phyloP scores from a whole-genome alignment of 352 stramenopile genomes.

The Blastocystis sp. region DNA sequence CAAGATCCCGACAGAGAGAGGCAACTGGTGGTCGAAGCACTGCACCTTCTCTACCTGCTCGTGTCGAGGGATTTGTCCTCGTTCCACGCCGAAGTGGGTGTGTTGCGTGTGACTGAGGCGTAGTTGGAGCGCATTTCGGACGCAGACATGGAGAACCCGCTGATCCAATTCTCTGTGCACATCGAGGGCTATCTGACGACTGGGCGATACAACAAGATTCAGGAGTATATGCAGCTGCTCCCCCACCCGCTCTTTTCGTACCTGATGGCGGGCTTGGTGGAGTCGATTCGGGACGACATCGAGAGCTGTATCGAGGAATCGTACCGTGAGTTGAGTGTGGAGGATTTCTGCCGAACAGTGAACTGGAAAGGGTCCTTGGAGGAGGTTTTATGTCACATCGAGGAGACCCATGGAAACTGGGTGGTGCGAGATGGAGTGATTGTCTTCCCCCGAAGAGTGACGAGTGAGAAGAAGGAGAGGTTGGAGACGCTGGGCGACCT shows the following conservation, averaged over 20 bases:
- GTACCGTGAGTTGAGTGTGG: background rate
- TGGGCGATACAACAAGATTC: conserved; percentile 40
- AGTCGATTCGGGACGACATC: conserved; percentile 41
- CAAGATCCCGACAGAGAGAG: conserved; percentile 35
- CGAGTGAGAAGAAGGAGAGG: background rate
- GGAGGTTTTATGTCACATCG: background rate
- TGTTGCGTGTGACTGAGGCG: background rate
- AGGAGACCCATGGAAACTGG: background rate
- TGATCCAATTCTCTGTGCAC: conserved; percentile 49
- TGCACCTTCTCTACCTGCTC: conserved; percentile 34
- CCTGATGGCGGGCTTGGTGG: conserved; percentile 12
- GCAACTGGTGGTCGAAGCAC: conserved; percentile 24
- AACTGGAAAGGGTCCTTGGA: conserved; percentile 1
- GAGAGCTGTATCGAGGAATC: conserved; percentile 45
- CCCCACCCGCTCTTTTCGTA: conserved; percentile 27
- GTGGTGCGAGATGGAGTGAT: background rate
- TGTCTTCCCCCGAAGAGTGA: conserved; percentile 1
- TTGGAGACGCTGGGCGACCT: conserved; percentile 55
- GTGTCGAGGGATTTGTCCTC: conserved; percentile 1
- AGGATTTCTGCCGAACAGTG: background rate
- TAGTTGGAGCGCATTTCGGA: conserved; percentile 31
- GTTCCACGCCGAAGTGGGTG: conserved; percentile 28
- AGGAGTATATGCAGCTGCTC: conserved; percentile 40
- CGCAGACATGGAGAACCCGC: background rate
- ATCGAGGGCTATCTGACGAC: conserved; percentile 48